A percentile compares a stretch with the other conserved stretches of the same genome.
Conservation (phyloP, 805 yeast genomes). For the Yamadazyma philogaea region DNA sequence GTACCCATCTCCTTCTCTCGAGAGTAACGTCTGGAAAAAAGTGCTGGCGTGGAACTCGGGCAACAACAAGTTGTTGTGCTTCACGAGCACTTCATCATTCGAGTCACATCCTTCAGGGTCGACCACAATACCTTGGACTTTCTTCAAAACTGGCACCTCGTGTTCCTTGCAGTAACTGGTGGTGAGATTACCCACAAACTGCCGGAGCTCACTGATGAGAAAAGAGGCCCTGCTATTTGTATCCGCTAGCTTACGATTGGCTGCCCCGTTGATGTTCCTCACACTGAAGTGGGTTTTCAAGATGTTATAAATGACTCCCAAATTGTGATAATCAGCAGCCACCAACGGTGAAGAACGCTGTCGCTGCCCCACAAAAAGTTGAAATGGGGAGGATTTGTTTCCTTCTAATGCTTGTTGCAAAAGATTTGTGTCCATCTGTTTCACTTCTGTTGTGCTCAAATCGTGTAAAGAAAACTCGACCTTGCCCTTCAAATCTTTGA, state of each 20-base stretch:
- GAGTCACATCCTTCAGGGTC: constrained; percentile 8
- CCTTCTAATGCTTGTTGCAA: constrained; percentile 33
- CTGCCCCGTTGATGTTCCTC: constrained; percentile 30
- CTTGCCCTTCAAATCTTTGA: constrained; percentile 20
- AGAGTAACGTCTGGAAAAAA: constrained; percentile 35
- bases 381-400: constrained; percentile 19
- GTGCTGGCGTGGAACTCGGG: constrained; percentile 35
- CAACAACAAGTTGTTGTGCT: constrained; percentile 33
- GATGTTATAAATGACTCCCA: constrained; percentile 30
- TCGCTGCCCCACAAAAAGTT: constrained; percentile 14
- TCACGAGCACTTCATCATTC: constrained; percentile 27
- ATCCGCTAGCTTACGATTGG: constrained; percentile 12
- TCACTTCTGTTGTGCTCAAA: constrained; percentile 19
- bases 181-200: constrained; percentile 24
- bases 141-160: constrained; percentile 17
- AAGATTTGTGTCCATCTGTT: constrained; percentile 19
- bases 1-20: constrained; percentile 34
- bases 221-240: constrained; percentile 16
- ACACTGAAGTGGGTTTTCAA: constrained; percentile 30
- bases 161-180: constrained; percentile 20
- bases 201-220: constrained; percentile 25
- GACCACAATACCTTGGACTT: constrained; percentile 18
- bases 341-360: constrained; percentile 12
- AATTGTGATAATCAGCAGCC: constrained; percentile 27
- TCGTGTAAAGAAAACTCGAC: constrained; percentile 29